Evolutionary conservation across 2,329 filamentous ascomycete genomes (phyloP), one percentile per base, ranked within the genome.

Genomic region (Venturia asperata): DNA sequence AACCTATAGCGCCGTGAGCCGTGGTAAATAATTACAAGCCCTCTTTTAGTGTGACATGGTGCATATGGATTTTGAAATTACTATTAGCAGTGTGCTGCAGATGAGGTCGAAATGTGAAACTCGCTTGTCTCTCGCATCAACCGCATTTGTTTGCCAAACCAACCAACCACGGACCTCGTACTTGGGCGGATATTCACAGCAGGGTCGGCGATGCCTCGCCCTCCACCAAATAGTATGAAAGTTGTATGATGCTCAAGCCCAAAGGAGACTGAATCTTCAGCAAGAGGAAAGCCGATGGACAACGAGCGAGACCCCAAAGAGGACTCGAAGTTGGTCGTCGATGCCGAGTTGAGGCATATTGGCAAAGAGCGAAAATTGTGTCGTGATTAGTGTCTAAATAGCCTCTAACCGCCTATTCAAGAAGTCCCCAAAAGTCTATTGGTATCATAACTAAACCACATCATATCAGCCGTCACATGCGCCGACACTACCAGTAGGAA

Each of bases 21-120:
- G 52, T 58, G 30, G 52, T 58, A 37, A 58, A 58, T 7, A 58
- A n/a, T 58, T 19, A 37, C 10, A 37, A 30, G 2, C 49, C 1
- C 5, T 34, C 45, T 3, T 21, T 34, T 6, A 24, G 9, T 49
- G 19, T 24, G 21, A n/a, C n/a, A 49, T 56, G 11, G 11, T 34
- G 24, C 49, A 34, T 13, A 34, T 27, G 19, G 2, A 56, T 37
- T 34, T 19, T 9, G 21, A 17, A 7, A 6, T 37, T 58, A 15
- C 52, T n/a, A 58, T 58, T n/a, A 58, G 52, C 30, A 58, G 7
- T 5, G 30, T 58, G 27, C 19, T 5, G 30, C 19, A 21, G 30
- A 58, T n/a, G 52, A 58, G 30, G 52, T 58, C 30, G 27, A 37
- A 58, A 56, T 37, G 19, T 56, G 52, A 56, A 56, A 56, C 52